Percentiles rank a stretch among this genome's conserved stretches.
These are phyloP conservation scores for Pelargonium cotyledonis DNA, from an alignment of 441 rosid genomes.

Conservation along the genomic window DNA sequence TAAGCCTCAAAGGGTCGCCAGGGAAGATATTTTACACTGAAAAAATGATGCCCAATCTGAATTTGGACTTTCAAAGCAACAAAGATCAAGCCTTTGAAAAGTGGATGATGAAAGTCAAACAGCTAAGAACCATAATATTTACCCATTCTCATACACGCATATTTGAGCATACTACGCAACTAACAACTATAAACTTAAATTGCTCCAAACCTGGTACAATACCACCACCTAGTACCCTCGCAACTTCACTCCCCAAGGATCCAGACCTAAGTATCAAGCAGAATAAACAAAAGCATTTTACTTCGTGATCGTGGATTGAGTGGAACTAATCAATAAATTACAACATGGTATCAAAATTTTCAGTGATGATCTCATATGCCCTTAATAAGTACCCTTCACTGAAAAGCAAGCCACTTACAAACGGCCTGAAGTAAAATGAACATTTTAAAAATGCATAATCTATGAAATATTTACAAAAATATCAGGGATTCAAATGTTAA, in stretches of 20 bases:
- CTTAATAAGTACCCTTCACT: neutral
- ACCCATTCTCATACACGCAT: neutral
- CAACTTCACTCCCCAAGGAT: conserved; percentile 70
- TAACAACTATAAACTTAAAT: conserved; percentile 7
- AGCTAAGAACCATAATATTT: neutral
- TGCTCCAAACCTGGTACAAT: conserved; percentile 72
- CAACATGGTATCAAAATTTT: neutral
- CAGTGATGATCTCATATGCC: neutral
- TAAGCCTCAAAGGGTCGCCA: neutral
- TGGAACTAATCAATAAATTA: too few species aligned
- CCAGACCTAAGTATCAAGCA: conserved; percentile 47
- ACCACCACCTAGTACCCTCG: conserved; percentile 92
- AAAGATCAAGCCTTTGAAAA: neutral
- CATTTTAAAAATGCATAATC: too few species aligned
- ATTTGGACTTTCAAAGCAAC: neutral
- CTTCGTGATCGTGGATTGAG: neutral
- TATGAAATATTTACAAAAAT: too few species aligned
- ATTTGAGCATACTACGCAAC: neutral
- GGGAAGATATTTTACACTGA: neutral
- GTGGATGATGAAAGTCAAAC: neutral
- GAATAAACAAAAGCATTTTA: conserved; percentile 14
- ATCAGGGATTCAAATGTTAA: too few species aligned
- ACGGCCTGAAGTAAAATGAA: neutral
- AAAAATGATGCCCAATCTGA: neutral
- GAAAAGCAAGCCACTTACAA: neutral